Base-by-base conservation (phyloP, 1,284 basidiomycete species). In the Fomitiporia mediterranea region DNA sequence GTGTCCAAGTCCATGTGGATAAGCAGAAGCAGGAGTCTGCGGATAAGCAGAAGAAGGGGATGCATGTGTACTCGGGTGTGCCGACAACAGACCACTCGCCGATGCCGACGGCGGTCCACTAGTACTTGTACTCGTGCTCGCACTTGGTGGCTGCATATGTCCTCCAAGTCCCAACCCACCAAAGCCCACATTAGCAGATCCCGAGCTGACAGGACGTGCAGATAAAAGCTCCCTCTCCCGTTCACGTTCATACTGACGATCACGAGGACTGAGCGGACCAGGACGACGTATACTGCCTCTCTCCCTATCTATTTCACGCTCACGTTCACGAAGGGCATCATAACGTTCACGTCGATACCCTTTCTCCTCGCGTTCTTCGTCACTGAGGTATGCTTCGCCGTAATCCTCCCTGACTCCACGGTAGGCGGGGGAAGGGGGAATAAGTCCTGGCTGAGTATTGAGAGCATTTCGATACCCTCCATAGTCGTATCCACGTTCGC, bases 301-400 rank as follows among this genome's bases (percentile, higher is more conserved):
- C 7, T 53, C 55, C 43, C 52, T n/a, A 21, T 35, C 48, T 4
- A 51, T 43, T 27, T 50, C 53, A 4, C 32, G 9, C 47, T 50
- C 48, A 38, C 48, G 47, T 11, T 27, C 49, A 38, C 27, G 13
- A 8, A 15, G 15, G 1, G 30, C 19, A 11, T 48, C 27, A 1
- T 38, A 23, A 4, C 51, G 28, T 9, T 38, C 55, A 37, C 42
- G 39, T n/a, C 50, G 28, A 39, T 27, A 9, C 23, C 17, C 25
- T 25, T 35, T 51, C 46, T 21, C 32, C 38, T 43, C 37, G 0
- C 51, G 51, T 42, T 53, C 51, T n/a, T 39, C 48, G 2, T 50
- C 32, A 9, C 44, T 46, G 25, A 46, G 25, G 17, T 46, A 46
- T 17, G 25, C 23, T 3, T 25, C 44, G 25, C 7, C 25, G 4